phyloP scores from a whole-genome alignment of 208 protist genomes.

The Leishmania major region DNA sequence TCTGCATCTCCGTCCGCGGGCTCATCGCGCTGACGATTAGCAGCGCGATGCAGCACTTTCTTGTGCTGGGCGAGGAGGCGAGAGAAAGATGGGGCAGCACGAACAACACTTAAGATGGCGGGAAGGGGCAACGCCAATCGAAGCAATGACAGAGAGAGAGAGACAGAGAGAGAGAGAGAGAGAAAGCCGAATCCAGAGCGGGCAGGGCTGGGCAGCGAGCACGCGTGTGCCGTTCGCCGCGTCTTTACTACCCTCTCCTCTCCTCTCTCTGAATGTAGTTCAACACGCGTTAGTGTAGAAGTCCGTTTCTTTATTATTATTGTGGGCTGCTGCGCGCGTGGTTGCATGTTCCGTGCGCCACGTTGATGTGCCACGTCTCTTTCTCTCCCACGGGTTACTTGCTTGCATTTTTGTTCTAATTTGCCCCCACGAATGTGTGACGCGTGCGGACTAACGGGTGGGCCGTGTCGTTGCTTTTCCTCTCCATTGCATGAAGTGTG shows the following conservation, averaged over 20 bases:
- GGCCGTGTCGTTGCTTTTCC: background rate
- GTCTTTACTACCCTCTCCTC: constrained; percentile 14
- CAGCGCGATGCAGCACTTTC: background rate
- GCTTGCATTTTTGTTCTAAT: background rate
- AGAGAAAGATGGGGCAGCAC: background rate
- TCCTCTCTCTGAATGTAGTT: background rate
- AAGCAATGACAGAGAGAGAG: too few relatives aligned
- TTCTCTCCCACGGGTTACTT: background rate
- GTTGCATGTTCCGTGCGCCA: background rate
- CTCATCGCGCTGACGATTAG: background rate
- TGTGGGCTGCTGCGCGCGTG: too few relatives aligned
- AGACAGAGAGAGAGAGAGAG: too few relatives aligned
- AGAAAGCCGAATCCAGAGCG: background rate
- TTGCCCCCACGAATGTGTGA: background rate
- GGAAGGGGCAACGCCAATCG: too few relatives aligned
- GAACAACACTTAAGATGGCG: too few relatives aligned
- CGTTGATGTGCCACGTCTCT: background rate
- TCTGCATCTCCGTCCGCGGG: background rate
- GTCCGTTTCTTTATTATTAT: background rate
- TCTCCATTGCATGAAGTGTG: background rate
- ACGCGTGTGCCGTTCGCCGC: background rate
- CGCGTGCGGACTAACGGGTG: too few relatives aligned
- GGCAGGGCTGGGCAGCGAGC: too few relatives aligned
- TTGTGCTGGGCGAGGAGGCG: background rate
- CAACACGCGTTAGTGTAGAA: background rate